These are phyloP conservation scores for Tricholoma terreum DNA, from an alignment of 768 basidiomycete species.

Conservation along the genomic window DNA sequence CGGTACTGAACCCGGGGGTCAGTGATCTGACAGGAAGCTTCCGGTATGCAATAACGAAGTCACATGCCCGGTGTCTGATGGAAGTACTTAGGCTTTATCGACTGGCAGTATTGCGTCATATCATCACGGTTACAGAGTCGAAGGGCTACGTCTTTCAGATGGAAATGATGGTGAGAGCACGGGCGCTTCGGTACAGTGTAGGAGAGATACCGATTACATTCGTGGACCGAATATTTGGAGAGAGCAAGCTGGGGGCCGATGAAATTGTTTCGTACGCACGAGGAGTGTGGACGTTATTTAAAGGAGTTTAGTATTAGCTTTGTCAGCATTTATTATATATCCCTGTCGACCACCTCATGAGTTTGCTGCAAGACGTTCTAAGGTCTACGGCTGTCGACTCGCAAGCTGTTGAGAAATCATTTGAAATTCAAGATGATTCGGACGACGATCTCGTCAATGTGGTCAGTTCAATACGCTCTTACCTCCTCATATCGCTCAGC, in stretches of 20 bases:
- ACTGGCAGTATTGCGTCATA: conserved; percentile 68
- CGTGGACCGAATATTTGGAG: conserved; percentile 90
- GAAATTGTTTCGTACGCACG: conserved; percentile 86
- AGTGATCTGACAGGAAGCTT: conserved; percentile 92
- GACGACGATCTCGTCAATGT: conserved; percentile 74
- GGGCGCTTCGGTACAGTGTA: conserved; percentile 77
- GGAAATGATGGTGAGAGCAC: conserved; percentile 96
- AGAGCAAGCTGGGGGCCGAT: conserved; percentile 86
- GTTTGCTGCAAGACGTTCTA: conserved; percentile 70
- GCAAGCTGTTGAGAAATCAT: conserved; percentile 15
- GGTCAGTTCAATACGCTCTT: conserved; percentile 38
- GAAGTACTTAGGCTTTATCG: conserved; percentile 62
- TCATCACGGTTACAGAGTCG: conserved; percentile 81
- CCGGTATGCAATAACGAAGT: conserved; percentile 46
- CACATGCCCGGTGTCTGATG: background rate
- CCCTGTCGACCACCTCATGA: conserved; percentile 48
- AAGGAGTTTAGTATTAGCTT: conserved; percentile 50
- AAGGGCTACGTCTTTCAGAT: conserved; percentile 97
- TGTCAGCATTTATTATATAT: conserved; percentile 23
- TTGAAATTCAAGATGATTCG: conserved; percentile 48
- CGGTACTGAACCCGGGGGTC: conserved; percentile 79
- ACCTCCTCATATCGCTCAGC: conserved; percentile 5
- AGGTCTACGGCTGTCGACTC: conserved; percentile 41
- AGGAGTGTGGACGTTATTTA: conserved; percentile 81
- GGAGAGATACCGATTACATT: conserved; percentile 95